Base-by-base conservation (phyloP, 2,329 filamentous ascomycete genomes). In the Beauveria scarabaeidicola region DNA sequence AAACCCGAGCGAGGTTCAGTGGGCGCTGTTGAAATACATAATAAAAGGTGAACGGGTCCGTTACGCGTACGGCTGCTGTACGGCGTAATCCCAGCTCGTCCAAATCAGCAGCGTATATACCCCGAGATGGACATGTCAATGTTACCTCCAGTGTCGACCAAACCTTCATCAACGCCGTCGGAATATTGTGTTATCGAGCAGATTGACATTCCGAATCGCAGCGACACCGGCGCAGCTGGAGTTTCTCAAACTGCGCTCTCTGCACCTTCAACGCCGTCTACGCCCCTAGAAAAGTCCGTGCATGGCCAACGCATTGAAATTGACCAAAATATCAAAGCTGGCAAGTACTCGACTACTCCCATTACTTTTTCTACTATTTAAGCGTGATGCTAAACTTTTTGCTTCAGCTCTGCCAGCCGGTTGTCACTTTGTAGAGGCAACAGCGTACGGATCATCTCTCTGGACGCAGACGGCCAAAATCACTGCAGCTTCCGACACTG, bases 401-500 rank as follows among this genome's bases (percentile, higher is more conserved):
- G 32, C 32, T 15, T 32, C 10, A 53, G 52, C 52, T 15, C 27
- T 53, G 23, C 52, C 52, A 21, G 23, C 15, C 19, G 38, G 52
- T n/a, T 53, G 23, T 36, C 15, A 40, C 8, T 43, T 43, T 23
- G 3, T 36, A 27, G 52, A n/a, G 25, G 52, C 52, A 19, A 43
- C n/a, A 13, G 52, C 21, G 21, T 53, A 53, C 15, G 52, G 52
- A 27, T 58, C 44, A 19, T 58, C 54, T 21, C 44, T 21, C 7
- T 58, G 54, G 54, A 29, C 44, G 15, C 43, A 23, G 23, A 58
- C 44, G 7, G 19, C 46, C 3, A 58, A 58, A n/a, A 58, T 58
- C 23, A 43, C 21, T 9, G 36, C 54, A 4, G 29, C 23, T 15
- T n/a, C 44, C 1, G 36, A 41, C 11, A 9, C 29, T 11, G 32